phyloP scores from a whole-genome alignment of 78 protist genomes.

The Dictyostelium capitatum region DNA sequence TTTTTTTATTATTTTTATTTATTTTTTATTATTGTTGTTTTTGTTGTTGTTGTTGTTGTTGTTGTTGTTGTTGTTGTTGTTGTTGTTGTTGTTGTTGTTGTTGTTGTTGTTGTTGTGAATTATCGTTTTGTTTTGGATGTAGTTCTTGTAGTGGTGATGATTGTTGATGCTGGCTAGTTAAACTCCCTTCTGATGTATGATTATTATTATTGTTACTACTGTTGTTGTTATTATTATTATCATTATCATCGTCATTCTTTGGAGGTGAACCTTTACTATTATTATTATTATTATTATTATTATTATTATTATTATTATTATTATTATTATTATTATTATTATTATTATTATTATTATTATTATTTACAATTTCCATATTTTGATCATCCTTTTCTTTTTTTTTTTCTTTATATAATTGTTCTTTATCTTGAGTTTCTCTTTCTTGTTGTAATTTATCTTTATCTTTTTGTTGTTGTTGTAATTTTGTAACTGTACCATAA shows the following conservation, averaged over 20 bases:
- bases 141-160: neutral
- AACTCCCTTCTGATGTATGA: neutral
- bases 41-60: neutral
- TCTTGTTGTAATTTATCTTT: neutral
- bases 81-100: neutral
- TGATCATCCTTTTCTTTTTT: neutral
- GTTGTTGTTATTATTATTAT: neutral
- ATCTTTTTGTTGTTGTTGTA: neutral
- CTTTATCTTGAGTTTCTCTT: neutral
- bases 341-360: constrained; percentile 10
- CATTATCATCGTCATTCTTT: constrained; percentile 5
- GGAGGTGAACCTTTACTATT: neutral
- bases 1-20: neutral
- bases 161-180: neutral
- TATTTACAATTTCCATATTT: neutral
- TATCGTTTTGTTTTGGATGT: neutral
- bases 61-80: neutral
- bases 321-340: constrained; percentile 19
- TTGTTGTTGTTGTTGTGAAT: neutral
- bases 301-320: constrained; percentile 15
- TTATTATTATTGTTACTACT: neutral
- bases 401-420: neutral
- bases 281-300: constrained; percentile 13
- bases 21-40: neutral
- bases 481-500: constrained; percentile 4